phyloP scores from a whole-genome alignment of 495 filamentous ascomycete genomes.

The Xylaria longipes region DNA sequence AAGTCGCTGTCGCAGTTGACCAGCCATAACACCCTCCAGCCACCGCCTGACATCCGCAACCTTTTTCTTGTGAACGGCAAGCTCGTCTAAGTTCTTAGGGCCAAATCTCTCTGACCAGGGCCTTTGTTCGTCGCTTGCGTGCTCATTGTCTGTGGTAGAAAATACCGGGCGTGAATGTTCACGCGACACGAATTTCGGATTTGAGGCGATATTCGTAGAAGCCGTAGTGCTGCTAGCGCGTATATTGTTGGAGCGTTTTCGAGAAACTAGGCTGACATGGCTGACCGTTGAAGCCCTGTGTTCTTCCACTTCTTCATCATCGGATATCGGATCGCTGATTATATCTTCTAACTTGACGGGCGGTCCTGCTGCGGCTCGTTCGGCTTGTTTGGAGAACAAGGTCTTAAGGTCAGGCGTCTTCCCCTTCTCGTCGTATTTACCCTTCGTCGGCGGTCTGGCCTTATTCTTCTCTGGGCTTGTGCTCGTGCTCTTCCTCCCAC shows the following conservation, averaged over 20 bases:
- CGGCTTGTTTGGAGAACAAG: slow-evolving; percentile 61
- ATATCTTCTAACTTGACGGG: slow-evolving; percentile 52
- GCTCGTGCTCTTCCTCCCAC: slow-evolving; percentile 50
- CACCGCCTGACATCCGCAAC: slow-evolving; percentile 83
- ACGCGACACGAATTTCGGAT: slow-evolving; percentile 50
- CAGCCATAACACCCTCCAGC: slow-evolving; percentile 75
- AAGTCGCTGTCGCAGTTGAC: slow-evolving; percentile 69
- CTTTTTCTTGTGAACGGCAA: slow-evolving; percentile 93
- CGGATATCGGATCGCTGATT: slow-evolving; percentile 57
- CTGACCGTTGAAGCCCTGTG: slow-evolving; percentile 49
- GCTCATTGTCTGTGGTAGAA: slow-evolving; percentile 42
- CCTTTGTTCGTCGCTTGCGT: slow-evolving; percentile 51
- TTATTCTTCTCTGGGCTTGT: slow-evolving; percentile 60
- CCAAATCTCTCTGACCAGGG: slow-evolving; percentile 90
- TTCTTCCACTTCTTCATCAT: slow-evolving; percentile 54
- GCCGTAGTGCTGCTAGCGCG: slow-evolving; percentile 27
- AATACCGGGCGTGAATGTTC: slow-evolving; percentile 25
- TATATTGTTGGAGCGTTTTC: slow-evolving; percentile 48
- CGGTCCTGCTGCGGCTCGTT: slow-evolving; percentile 42
- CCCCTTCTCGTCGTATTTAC: slow-evolving; percentile 47
- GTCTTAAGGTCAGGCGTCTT: slow-evolving; percentile 56
- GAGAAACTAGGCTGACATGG: slow-evolving; percentile 51
- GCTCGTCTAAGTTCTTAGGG: slow-evolving; percentile 74
- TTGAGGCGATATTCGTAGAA: slow-evolving; percentile 26
- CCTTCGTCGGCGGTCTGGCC: slow-evolving; percentile 33